Evolutionary conservation across 2,329 filamentous ascomycete genomes (phyloP), one percentile per base, ranked within the genome.

Genomic region (Pestalotiopsis sp.): DNA sequence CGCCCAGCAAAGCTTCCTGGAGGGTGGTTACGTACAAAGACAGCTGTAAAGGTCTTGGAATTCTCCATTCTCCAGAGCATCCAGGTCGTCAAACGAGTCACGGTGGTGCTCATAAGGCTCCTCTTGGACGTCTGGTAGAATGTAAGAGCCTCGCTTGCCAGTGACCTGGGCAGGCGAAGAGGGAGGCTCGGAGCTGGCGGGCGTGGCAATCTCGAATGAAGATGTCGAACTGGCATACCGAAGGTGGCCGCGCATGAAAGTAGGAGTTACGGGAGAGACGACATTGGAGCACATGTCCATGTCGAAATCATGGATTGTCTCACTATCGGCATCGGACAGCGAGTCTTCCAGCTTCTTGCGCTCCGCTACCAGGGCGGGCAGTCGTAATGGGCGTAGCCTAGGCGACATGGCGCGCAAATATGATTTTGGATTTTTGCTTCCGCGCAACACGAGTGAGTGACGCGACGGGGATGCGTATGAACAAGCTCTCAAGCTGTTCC

Each of bases 51-150:
- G 82, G 60, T 84, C 82, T 31, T 80, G 73, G 23, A 79, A 80
- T 69, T 74, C 76, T 64, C 80, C 81, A 58, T 86, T 82, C 69
- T 87, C 84, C 36, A 86, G 79, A 61, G 83, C 80, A 69, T 85
- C 83, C 69, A 86, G 81, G 64, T 85, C 83, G 66, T 86, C 85
- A 36, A 90, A 88, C 25, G 75, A 74, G 39, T 73, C 72, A 23
- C 92, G 92, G 17, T 61, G 45, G 66, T 87, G 87, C 78, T 95
- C 92, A 57, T 90, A 81, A 2, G 92, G 90, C 75, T 97, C 94
- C 79, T 98, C 95, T 75, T 94, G 88, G 23, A 98, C 92, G 75
- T 96, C 93, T 17, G 93, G 92, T 70, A 98, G 84, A 66, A 86
- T 87, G 70, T 88, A 86, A 80, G 93, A 93, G 74, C 86, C 84